Evolutionary conservation across 2,329 filamentous ascomycete species (phyloP).

Genomic region (Amphichorda felina): DNA sequence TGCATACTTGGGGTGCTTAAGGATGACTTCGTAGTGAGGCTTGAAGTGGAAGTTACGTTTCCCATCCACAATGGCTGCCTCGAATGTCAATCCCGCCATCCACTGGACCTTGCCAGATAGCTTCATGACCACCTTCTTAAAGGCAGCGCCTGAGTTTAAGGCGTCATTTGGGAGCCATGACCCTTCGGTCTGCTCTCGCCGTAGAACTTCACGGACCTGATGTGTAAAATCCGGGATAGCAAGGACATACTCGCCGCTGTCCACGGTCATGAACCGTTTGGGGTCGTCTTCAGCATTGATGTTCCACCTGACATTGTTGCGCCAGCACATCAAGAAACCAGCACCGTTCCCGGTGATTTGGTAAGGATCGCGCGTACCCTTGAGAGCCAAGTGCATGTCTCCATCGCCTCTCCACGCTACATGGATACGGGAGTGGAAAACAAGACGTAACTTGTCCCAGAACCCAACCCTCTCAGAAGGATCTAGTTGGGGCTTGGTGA

Average conservation of each 20-base stretch:
- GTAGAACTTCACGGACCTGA: conserved; percentile 59
- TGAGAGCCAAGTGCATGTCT: conserved; percentile 86
- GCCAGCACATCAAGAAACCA: conserved; percentile 97
- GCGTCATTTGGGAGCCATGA: conserved; percentile 51
- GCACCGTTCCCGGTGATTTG: conserved; percentile 84
- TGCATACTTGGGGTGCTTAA: conserved; percentile 70
- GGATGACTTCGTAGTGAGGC: conserved; percentile 81
- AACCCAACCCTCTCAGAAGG: conserved; percentile 90
- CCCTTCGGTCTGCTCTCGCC: conserved; percentile 38
- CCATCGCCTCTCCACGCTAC: conserved; percentile 92
- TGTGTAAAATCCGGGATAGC: conserved; percentile 90
- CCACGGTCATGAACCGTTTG: conserved; percentile 87
- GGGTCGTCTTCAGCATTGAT: conserved; percentile 80
- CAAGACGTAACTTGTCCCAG: conserved; percentile 95
- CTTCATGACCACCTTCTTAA: conserved; percentile 99
- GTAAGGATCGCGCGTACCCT: conserved; percentile 88
- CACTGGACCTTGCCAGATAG: conserved; percentile 91
- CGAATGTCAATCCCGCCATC: conserved; percentile 85
- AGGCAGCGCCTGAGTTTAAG: conserved; percentile 63
- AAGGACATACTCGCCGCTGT: conserved; percentile 89
- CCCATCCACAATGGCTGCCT: conserved; percentile 63
- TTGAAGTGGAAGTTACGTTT: conserved; percentile 76
- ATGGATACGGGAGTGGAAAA: conserved; percentile 82
- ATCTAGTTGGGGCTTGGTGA: conserved; percentile 91
- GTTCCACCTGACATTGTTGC: conserved; percentile 81